Conservation (phyloP, 345 rosid species). For the Noccaea bulbosa region DNA sequence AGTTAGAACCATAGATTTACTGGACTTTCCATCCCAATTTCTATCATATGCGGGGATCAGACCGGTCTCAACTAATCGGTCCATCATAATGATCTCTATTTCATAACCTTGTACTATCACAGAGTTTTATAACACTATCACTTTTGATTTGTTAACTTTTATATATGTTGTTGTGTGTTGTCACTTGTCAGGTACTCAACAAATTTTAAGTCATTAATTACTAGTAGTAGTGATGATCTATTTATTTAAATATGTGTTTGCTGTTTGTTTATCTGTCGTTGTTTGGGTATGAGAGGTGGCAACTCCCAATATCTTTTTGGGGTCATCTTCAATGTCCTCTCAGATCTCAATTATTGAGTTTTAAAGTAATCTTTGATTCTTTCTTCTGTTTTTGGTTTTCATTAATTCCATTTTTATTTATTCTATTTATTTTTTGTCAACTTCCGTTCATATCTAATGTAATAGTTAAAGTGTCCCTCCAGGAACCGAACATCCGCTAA, state of each 20-base stretch:
- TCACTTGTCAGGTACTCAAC: conserved; percentile 24
- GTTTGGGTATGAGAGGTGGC: conserved; percentile 42
- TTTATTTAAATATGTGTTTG: conserved; percentile 21
- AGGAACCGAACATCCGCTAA: conserved; percentile 23
- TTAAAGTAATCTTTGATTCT: conserved; percentile 42
- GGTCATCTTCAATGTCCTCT: conserved; percentile 44
- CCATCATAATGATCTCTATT: not conserved
- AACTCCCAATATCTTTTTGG: conserved; percentile 45
- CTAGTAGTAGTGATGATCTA: not conserved
- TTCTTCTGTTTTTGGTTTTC: conserved; percentile 35
- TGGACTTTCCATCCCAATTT: not conserved
- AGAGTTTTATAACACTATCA: not conserved
- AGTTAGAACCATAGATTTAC: not conserved
- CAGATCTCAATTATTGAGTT: conserved; percentile 47
- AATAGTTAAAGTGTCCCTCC: conserved; percentile 33
- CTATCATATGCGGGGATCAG: not conserved
- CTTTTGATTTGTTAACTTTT: conserved; percentile 8
- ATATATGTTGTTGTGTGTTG: conserved; percentile 25
- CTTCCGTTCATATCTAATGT: conserved; percentile 15
- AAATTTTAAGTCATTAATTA: not conserved
- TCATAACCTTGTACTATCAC: conserved; percentile 11
- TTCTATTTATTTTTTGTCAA: conserved; percentile 30
- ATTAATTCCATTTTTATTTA: conserved; percentile 7
- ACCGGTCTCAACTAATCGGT: conserved; percentile 11
- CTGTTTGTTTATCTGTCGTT: conserved; percentile 41